Evolutionary conservation across 1,139 yeast species (phyloP).

Genomic region (Scheffersomyces segobiensis): DNA sequence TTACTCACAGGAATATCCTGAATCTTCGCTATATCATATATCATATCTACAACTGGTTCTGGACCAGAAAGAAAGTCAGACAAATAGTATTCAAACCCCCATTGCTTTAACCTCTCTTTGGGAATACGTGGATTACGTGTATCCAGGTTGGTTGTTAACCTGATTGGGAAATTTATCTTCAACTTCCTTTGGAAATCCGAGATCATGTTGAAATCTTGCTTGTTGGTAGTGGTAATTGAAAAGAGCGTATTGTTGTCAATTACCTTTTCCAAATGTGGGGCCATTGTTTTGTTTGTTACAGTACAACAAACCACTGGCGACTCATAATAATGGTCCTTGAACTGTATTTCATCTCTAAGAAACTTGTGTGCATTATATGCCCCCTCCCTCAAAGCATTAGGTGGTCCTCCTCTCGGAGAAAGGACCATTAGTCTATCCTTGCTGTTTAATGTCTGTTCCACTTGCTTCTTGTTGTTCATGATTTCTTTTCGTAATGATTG

Average conservation of each 20-base stretch:
- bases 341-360: slow-evolving; percentile 29
- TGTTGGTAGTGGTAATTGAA: slow-evolving; percentile 45
- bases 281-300: slow-evolving; percentile 49
- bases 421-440: slow-evolving; percentile 54
- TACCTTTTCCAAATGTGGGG: slow-evolving; percentile 57
- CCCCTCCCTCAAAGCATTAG: slow-evolving; percentile 28
- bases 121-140: slow-evolving; percentile 13
- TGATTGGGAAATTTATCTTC: slow-evolving; percentile 36
- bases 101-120: slow-evolving; percentile 35
- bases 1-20: slow-evolving; percentile 66
- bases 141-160: slow-evolving; percentile 20
- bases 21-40: slow-evolving; percentile 59
- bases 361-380: slow-evolving; percentile 33
- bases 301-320: slow-evolving; percentile 76
- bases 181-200: slow-evolving; percentile 25
- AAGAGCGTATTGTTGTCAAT: slow-evolving; percentile 55
- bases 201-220: slow-evolving; percentile 45
- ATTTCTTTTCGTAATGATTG: slow-evolving; percentile 7
- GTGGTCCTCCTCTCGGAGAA: slow-evolving; percentile 26
- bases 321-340: slow-evolving; percentile 53
- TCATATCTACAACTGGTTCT: slow-evolving; percentile 67
- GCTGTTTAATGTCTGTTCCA: slow-evolving; percentile 35
- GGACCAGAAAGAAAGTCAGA: slow-evolving; percentile 79
- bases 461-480: slow-evolving; percentile 8
- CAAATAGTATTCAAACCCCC: slow-evolving; percentile 81